These are phyloP conservation scores for Myriosclerotinia curreyana DNA, from an alignment of 2,329 filamentous ascomycete species.

Conservation along the genomic window DNA sequence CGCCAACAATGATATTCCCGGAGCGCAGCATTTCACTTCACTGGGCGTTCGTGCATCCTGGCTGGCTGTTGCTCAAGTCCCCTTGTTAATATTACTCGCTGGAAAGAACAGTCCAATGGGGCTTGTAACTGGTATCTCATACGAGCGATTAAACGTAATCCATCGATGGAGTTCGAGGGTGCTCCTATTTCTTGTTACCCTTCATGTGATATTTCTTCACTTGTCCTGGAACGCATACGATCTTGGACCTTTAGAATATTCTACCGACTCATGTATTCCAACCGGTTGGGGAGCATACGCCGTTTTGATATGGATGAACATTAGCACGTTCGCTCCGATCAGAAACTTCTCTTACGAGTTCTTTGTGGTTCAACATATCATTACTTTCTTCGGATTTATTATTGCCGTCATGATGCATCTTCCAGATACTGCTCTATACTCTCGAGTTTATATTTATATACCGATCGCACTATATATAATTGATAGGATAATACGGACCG, in stretches of 20 bases:
- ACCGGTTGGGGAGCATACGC: conserved; percentile 63
- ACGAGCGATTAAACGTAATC: conserved; percentile 70
- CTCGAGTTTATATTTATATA: conserved; percentile 36
- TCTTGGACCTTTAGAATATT: conserved; percentile 32
- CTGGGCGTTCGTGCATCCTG: conserved; percentile 64
- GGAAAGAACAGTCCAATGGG: conserved; percentile 60
- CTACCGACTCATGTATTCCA: conserved; percentile 37
- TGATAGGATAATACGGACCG: conserved; percentile 33
- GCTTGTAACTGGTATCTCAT: conserved; percentile 58
- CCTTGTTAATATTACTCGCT: conserved; percentile 60
- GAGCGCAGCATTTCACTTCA: conserved; percentile 32
- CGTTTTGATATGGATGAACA: conserved; percentile 61
- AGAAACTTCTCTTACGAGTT: conserved; percentile 65
- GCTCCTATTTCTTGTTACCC: conserved; percentile 60
- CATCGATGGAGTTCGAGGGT: conserved; percentile 69
- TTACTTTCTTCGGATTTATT: conserved; percentile 46
- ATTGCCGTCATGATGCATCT: conserved; percentile 40
- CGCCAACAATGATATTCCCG: conserved; percentile 39
- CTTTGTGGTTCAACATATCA: conserved; percentile 65
- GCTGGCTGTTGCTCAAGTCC: conserved; percentile 62
- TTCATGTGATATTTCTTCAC: conserved; percentile 33
- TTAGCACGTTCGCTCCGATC: conserved; percentile 62
- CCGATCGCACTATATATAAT: conserved; percentile 32
- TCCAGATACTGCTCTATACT: conserved; percentile 37
- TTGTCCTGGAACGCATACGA: conserved; percentile 33